Percentiles rank a stretch among this genome's conserved stretches.
Evolutionary conservation across 176 grass and related monocot species (phyloP).

Genomic region (Tuctoria greenei): DNA sequence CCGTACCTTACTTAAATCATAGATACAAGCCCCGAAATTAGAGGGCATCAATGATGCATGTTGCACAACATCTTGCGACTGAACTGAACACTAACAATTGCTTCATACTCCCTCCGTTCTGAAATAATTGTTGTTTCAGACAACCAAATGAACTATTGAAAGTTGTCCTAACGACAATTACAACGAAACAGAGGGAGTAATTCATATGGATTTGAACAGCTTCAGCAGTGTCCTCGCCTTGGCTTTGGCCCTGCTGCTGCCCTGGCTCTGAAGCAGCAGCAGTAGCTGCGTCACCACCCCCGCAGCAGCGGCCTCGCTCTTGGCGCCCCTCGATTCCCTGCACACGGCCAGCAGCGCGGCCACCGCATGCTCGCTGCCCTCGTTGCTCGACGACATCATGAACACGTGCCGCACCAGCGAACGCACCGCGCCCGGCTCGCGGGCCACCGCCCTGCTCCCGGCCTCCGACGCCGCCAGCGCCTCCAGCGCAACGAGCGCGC

Average conservation of each 20-base stretch:
- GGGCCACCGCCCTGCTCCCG: constrained; percentile 42
- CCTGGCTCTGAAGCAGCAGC: constrained; percentile 91
- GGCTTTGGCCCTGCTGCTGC: constrained; percentile 57
- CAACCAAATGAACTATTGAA: too few species aligned
- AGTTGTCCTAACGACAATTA: too few species aligned
- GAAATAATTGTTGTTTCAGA: too few species aligned
- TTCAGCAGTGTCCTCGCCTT: constrained; percentile 76
- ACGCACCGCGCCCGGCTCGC: constrained; percentile 38
- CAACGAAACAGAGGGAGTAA: constrained; percentile 16
- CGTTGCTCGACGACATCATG: constrained; percentile 58
- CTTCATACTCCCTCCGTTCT: too few species aligned
- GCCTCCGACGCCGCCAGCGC: constrained; percentile 45
- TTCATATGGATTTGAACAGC: constrained; percentile 63
- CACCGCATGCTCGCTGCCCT: constrained; percentile 82
- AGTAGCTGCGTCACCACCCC: constrained; percentile 70
- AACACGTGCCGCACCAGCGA: constrained; percentile 75
- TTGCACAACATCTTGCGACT: too few species aligned
- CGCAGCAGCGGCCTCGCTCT: constrained; percentile 44
- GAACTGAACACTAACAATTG: too few species aligned
- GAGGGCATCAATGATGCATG: too few species aligned
- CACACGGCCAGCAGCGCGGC: constrained; percentile 61
- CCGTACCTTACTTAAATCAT: too few species aligned
- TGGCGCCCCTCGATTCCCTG: constrained; percentile 43
- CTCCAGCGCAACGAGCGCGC: constrained; percentile 61
- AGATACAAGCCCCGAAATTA: too few species aligned